Percentiles rank a stretch among this genome's conserved stretches.
phyloP scores from a whole-genome alignment of 2,329 filamentous ascomycete genomes.

The Eurotiales sp. region DNA sequence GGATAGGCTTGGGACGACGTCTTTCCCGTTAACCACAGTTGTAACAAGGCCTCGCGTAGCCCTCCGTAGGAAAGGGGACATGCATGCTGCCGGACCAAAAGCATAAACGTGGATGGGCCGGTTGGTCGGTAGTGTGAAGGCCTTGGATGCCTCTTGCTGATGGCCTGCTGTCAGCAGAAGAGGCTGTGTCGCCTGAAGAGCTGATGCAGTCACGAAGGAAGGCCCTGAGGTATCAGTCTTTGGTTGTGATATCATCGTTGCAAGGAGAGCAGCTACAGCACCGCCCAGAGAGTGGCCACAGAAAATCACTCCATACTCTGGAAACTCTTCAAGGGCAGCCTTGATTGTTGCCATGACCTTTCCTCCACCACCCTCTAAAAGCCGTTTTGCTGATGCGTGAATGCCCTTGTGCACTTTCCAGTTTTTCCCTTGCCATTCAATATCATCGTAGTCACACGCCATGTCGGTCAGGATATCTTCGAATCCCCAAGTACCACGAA shows the following conservation, averaged over 20 bases:
- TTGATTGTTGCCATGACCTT: constrained; percentile 64
- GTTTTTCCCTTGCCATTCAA: constrained; percentile 54
- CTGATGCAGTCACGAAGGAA: constrained; percentile 60
- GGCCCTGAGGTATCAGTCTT: constrained; percentile 46
- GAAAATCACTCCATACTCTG: constrained; percentile 66
- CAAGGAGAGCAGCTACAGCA: constrained; percentile 65
- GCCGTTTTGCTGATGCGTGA: constrained; percentile 64
- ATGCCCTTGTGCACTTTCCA: constrained; percentile 74
- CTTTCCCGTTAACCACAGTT: constrained; percentile 67
- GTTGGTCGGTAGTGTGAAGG: constrained; percentile 58
- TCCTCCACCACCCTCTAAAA: constrained; percentile 65
- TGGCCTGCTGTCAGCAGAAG: constrained; percentile 32
- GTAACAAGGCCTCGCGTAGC: constrained; percentile 72
- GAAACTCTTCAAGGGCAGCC: constrained; percentile 62
- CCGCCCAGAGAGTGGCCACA: constrained; percentile 68
- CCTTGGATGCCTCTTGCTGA: constrained; percentile 20
- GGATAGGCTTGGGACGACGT: constrained; percentile 70
- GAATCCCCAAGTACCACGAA: constrained; percentile 68
- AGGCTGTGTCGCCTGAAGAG: constrained; percentile 33
- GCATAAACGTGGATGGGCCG: constrained; percentile 75
- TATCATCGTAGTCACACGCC: constrained; percentile 68
- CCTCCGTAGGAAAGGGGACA: constrained; percentile 65
- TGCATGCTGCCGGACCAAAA: constrained; percentile 69
- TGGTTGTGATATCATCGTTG: constrained; percentile 67
- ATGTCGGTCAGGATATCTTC: constrained; percentile 71